A percentile compares a stretch with the other conserved stretches of the same genome.
Evolutionary conservation across 768 basidiomycete genomes (phyloP).

Genomic region (Imleria badia): DNA sequence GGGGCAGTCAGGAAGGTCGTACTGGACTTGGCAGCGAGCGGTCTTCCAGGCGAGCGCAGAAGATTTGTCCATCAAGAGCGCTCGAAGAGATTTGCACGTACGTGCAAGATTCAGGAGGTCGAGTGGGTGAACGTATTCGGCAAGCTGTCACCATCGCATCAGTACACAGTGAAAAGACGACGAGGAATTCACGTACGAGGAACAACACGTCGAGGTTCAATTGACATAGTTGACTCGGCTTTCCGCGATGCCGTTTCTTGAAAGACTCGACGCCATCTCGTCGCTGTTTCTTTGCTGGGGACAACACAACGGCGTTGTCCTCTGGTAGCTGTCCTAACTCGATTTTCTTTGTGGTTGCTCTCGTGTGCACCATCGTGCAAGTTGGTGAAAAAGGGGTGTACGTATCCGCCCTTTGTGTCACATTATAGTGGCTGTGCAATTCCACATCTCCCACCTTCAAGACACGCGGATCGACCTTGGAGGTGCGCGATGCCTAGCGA

Average conservation of each 20-base stretch:
- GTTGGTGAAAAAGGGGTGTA: not conserved
- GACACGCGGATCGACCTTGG: no score
- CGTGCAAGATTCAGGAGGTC: conserved; percentile 4
- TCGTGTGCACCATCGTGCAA: not conserved
- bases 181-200: not conserved
- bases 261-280: not conserved
- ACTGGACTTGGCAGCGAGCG: conserved; percentile 30
- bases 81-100: conserved; percentile 4
- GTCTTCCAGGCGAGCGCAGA: conserved; percentile 29
- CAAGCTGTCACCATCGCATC: not conserved
- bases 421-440: not conserved
- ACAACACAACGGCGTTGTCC: no score
- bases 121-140: not conserved
- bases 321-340: not conserved
- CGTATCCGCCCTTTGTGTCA: no score
- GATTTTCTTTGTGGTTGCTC: not conserved
- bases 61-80: conserved; percentile 32
- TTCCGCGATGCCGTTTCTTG: not conserved
- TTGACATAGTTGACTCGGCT: not conserved
- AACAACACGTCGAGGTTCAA: not conserved
- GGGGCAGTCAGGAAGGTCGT: conserved; percentile 35
- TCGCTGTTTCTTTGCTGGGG: not conserved
- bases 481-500: conserved; percentile 46
- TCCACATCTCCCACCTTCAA: no score
- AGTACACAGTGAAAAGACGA: not conserved